Conservation (phyloP, 1,139 yeast genomes). For the Candida pseudoviswanathii region DNA sequence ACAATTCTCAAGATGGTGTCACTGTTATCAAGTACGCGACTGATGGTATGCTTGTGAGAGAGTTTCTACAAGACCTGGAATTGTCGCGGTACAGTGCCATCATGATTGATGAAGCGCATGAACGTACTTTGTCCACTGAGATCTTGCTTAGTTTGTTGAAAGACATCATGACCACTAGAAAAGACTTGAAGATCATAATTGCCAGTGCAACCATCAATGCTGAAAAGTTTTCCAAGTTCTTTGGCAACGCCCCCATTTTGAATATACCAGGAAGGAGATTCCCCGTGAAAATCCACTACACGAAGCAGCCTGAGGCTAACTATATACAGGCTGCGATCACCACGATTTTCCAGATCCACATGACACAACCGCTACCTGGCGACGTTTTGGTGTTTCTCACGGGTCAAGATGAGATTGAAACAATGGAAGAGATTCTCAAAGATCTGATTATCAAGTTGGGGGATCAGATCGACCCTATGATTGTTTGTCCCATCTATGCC, state of each 20-base stretch:
- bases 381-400: slow-evolving; percentile 87
- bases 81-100: slow-evolving; percentile 82
- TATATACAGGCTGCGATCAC: slow-evolving; percentile 93
- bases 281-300: slow-evolving; percentile 95
- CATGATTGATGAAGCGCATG: slow-evolving; percentile 97
- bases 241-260: slow-evolving; percentile 86
- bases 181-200: slow-evolving; percentile 86
- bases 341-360: slow-evolving; percentile 96
- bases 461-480: slow-evolving; percentile 83
- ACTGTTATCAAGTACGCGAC: slow-evolving; percentile 95
- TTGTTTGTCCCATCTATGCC: slow-evolving; percentile 92
- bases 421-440: slow-evolving; percentile 85
- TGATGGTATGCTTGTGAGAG: slow-evolving; percentile 96
- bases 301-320: slow-evolving; percentile 95
- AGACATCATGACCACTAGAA: slow-evolving; percentile 75
- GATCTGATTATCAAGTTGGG: slow-evolving; percentile 49
- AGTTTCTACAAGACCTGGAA: slow-evolving; percentile 95
- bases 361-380: slow-evolving; percentile 81
- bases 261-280: slow-evolving; percentile 98
- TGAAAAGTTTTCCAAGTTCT: slow-evolving; percentile 88
- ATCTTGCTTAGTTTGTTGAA: slow-evolving; percentile 93
- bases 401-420: slow-evolving; percentile 98
- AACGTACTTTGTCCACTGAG: slow-evolving; percentile 95
- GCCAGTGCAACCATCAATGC: slow-evolving; percentile 99
- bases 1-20: slow-evolving; percentile 66